Percentiles rank a stretch among this genome's conserved stretches.
Conservation (phyloP, 768 basidiomycete species). For the Trametes villosa region DNA sequence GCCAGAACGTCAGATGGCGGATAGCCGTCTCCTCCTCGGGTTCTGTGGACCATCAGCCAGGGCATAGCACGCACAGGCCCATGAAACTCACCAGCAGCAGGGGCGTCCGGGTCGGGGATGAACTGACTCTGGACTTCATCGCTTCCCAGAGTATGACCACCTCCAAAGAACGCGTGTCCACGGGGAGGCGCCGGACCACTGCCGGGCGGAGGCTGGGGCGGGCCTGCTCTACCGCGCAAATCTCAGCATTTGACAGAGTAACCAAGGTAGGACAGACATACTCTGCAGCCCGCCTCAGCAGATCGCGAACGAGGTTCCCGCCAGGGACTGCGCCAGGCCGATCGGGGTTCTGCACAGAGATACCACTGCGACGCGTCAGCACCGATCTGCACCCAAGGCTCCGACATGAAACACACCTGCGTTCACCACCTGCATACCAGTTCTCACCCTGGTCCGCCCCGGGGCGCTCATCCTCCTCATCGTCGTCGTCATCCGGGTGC, state of each 20-base stretch:
- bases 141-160: slow-evolving; percentile 85
- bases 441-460: slow-evolving; percentile 59
- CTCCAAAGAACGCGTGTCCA: slow-evolving; percentile 59
- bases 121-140: slow-evolving; percentile 84
- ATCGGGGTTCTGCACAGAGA: slow-evolving; percentile 84
- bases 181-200: slow-evolving; percentile 21
- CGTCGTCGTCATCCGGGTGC: slow-evolving; percentile 48
- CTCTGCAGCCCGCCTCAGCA: slow-evolving; percentile 83
- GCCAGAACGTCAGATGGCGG: slow-evolving; percentile 89
- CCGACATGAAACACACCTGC: slow-evolving; percentile 57
- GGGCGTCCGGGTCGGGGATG: slow-evolving; percentile 71
- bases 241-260: background rate
- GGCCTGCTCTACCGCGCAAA: slow-evolving; percentile 39
- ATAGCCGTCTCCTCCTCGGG: slow-evolving; percentile 60
- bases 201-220: slow-evolving; percentile 32
- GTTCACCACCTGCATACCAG: slow-evolving; percentile 94
- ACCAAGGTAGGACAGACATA: slow-evolving; percentile 42
- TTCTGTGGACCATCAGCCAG: slow-evolving; percentile 28
- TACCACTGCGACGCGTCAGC: slow-evolving; percentile 58
- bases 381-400: background rate
- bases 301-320: slow-evolving; percentile 65
- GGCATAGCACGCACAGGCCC: background rate
- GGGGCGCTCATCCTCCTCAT: slow-evolving; percentile 54
- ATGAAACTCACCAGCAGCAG: slow-evolving; percentile 27
- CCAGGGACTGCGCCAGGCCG: slow-evolving; percentile 47